A percentile compares a stretch with the other conserved stretches of the same genome.
Conservation (phyloP, 768 basidiomycete genomes). For the Macrocybe gigantea region DNA sequence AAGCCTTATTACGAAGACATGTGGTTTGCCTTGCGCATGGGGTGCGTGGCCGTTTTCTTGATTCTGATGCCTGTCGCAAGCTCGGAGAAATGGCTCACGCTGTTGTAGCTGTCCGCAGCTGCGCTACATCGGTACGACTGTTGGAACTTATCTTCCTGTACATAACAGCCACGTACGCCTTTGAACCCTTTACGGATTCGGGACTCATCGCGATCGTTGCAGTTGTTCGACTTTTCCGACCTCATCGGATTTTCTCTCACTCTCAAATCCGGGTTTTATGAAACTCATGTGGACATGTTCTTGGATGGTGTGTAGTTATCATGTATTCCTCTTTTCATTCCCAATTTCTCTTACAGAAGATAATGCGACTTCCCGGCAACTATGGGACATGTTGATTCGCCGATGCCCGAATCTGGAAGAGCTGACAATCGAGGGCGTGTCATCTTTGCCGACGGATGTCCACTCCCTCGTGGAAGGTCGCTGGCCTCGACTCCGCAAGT, state of each 20-base stretch:
- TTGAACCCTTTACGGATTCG: constrained; percentile 1
- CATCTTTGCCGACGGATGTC: constrained; percentile 49
- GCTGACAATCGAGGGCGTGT: constrained; percentile 49
- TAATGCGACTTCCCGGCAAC: constrained; percentile 39
- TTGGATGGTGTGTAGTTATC: constrained; percentile 39
- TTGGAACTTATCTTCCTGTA: constrained; percentile 55
- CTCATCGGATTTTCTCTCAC: constrained; percentile 58
- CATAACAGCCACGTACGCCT: constrained; percentile 55
- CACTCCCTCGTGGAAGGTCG: constrained; percentile 51
- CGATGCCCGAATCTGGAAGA: constrained; percentile 64
- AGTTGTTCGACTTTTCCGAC: constrained; percentile 68
- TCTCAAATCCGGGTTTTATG: constrained; percentile 60
- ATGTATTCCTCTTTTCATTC: background rate
- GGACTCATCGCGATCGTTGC: constrained; percentile 3
- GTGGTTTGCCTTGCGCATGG: constrained; percentile 69
- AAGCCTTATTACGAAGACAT: constrained; percentile 63
- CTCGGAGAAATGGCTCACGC: constrained; percentile 13
- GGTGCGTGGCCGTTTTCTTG: constrained; percentile 33
- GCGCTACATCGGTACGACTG: constrained; percentile 52
- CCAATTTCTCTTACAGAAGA: constrained; percentile 33
- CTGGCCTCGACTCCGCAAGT: constrained; percentile 60
- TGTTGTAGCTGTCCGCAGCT: constrained; percentile 51
- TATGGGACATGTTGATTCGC: constrained; percentile 70
- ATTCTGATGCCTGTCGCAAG: background rate
- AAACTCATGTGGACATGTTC: constrained; percentile 47